Evolutionary conservation across 2,329 filamentous ascomycete genomes (phyloP), one percentile per base, ranked within the genome.

Genomic region (Aspergillus sergii): DNA sequence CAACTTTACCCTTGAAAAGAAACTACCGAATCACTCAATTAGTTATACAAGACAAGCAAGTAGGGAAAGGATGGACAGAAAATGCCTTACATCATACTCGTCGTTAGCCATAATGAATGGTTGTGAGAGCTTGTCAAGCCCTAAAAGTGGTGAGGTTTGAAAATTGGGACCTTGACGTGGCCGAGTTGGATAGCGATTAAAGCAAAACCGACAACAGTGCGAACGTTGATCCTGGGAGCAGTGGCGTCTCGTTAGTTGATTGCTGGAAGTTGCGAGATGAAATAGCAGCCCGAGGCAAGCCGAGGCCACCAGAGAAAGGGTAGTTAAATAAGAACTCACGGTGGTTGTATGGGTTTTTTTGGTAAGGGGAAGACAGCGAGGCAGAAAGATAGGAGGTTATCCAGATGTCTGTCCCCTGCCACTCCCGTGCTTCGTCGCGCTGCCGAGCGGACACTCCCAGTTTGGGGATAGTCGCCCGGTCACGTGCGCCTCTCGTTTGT

Each of bases 81-180:
- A 51, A 43, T 19, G 57, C 83, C 93, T 86, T 85, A 98, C 94
- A 90, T 99, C 95, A 85, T 99, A 99, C 86, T 99, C 95, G 88
- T 99, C 95, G 90, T 98, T 99, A 78, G 94, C 95, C 95, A 98
- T 99, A 82, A 66, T 73, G 59, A 70, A 69, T 61, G 62, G 66
- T 63, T 66, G 60, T 56, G 65, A 64, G 68, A 68, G 71, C 66
- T 64, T 64, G 57, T 62, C 54, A 62, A 71, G 69, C 65, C 65
- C 64, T 60, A 57, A 45, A 63, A 64, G 57, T 67, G 39, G 66
- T 62, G 64, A 67, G 62, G 56, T 66, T 68, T 67, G 65, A 64
- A 65, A 60, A 23, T 43, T 45, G 56, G 60, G 50, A 46, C 64
- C 57, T 67, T 57, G 67, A 71, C 56, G 68, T 69, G 67, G 64